Evolutionary conservation across 305 asterid species (phyloP).

Genomic region (Solanum hybrid): DNA sequence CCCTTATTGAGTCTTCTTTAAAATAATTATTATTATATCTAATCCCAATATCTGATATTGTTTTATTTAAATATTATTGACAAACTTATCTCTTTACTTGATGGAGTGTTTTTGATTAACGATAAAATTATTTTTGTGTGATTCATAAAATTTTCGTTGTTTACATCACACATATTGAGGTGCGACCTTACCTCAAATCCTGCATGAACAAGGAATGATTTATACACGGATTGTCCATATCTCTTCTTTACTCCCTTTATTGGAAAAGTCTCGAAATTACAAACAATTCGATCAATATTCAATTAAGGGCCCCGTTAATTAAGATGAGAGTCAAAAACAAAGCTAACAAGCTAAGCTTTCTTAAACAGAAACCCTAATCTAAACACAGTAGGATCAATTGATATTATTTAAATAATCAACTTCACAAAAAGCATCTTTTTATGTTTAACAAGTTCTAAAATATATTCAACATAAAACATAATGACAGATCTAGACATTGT

Average conservation of each 20-base stretch:
- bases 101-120: neutral
- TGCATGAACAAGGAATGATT: neutral
- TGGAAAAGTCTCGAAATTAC: too few species aligned
- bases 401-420: neutral
- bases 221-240: neutral
- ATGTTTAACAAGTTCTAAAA: neutral
- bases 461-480: neutral
- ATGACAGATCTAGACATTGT: neutral
- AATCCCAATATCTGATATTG: neutral
- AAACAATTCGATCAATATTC: neutral
- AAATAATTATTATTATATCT: neutral
- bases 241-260: neutral
- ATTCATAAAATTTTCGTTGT: neutral
- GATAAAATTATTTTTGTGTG: neutral
- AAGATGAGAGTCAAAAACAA: neutral
- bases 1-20: neutral
- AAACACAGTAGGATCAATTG: neutral
- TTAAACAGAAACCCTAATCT: neutral
- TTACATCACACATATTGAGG: neutral
- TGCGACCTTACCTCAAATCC: neutral
- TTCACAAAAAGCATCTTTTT: neutral
- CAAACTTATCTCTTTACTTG: neutral
- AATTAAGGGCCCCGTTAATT: neutral
- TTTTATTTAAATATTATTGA: neutral
- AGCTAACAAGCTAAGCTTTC: neutral